Base-by-base conservation (phyloP, 345 rosid genomes). In the Bretschneidera sinensis region DNA sequence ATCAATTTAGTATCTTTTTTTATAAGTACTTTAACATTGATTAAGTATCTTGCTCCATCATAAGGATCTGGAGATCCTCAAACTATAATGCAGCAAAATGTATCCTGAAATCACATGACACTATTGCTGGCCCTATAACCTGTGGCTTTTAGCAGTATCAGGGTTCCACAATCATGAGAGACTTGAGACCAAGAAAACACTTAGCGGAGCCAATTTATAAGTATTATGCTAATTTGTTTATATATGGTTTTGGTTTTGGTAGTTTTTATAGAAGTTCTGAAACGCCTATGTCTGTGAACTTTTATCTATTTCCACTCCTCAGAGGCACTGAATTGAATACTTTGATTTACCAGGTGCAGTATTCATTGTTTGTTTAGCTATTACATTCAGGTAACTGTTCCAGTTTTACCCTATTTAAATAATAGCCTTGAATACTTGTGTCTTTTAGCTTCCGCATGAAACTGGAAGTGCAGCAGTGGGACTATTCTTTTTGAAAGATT, bases 321-420 rank as follows among this genome's bases (percentile, higher is more conserved):
- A n/a, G 22, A 13, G 53, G 24, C 63, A 28, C 57, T 54, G 5
- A 63, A 65, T 51, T 57, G 35, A 43, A 60, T 48, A 45, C 21
- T 61, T 31, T 34, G n/a, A 25, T 59, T 47, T 63, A 25, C 51
- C 88, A 94, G 97, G 85, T 69, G 95, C 96, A 0, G 99, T 94
- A 24, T 91, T 91, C 68, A n/a, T 84, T 21, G 97, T 94, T 69
- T 94, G 95, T 76, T 77, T 88, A 59, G 77, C 83, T 61, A 86
- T 87, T 74, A 94, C 97, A 24, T 88, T 92, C 92, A 88, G 97
- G 99, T 94, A 51, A 62, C 79, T 55, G 49, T 55, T 31, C 64
- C 68, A 20, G 18, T 9, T 21, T 54, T 21, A 55, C 15, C 31
- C 51, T 19, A 28, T 34, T 48, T 3, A 25, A 21, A 24, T 55